Base-by-base conservation (phyloP, 2,329 filamentous ascomycete genomes). In the Penicillium brevicompactum region DNA sequence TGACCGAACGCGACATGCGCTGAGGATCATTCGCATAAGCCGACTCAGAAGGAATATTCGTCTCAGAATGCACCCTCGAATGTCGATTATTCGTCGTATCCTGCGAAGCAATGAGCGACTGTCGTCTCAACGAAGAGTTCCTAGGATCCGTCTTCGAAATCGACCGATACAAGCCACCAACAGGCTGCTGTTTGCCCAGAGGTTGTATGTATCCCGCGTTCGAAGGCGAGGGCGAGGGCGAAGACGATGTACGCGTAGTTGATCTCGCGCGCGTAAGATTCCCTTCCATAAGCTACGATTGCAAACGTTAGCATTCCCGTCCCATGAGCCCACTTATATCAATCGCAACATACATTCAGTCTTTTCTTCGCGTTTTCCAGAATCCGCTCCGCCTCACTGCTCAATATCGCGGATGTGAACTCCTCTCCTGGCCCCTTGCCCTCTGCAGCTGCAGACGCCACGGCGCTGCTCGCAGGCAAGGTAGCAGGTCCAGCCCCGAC, bases 321-420 rank as follows among this genome's bases (percentile, higher is more conserved):
- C 24, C n/a, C 47, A 41, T 18, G 18, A 13, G 1, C n/a, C 31
- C 9, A 7, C 22, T 22, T 27, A 18, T 18, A 18, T 27, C 24
- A 27, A 8, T 27, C 13, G 13, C 32, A 53, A 46, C 90, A 72
- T 81, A 95, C 91, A 69, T 90, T 94, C 58, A 97, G 80, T 64
- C 92, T 84, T 71, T 87, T 88, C 77, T 97, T 97, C 31, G 93
- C 93, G 74, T 96, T 96, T 53, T 92, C 91, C 52, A 97, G 81
- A 69, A 97, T 97, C 68, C 92, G 82, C 70, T 97, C 92, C 1
- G 92, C 92, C 65, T 91, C 85, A 63, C 88, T 87, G 71, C 91
- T 93, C 60, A 96, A 76, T 22, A 90, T 86, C 14, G 83, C 86
- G 46, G 89, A 90, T 3, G 90, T 90, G 65, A 88, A 85, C 43